A percentile compares a stretch with the other conserved stretches of the same genome.
phyloP scores from a whole-genome alignment of 1,139 yeast species.

The Hansenula anomala region DNA sequence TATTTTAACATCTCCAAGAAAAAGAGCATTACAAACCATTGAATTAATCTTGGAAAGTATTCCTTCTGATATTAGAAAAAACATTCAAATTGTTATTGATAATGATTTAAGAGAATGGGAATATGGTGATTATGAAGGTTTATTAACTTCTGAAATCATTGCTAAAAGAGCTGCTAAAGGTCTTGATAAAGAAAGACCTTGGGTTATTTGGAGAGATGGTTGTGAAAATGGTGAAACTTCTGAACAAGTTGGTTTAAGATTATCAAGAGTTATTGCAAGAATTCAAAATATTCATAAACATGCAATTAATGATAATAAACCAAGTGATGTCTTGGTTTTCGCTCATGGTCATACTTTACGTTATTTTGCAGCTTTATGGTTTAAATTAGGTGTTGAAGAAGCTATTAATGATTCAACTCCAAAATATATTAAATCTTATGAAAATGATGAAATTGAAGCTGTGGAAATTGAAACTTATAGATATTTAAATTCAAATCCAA shows the following conservation, averaged over 20 bases:
- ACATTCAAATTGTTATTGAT: constrained; percentile 47
- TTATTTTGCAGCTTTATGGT: constrained; percentile 88
- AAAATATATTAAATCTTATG: constrained; percentile 17
- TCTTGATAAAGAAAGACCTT: constrained; percentile 46
- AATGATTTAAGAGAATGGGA: constrained; percentile 89
- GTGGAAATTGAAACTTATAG: constrained; percentile 26
- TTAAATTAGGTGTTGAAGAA: constrained; percentile 31
- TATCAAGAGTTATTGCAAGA: constrained; percentile 63
- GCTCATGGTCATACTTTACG: constrained; percentile 94
- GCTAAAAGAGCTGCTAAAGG: constrained; percentile 58
- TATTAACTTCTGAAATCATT: constrained; percentile 61
- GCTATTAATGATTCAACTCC: constrained; percentile 15
- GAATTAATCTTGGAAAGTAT: constrained; percentile 49
- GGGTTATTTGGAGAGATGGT: constrained; percentile 91
- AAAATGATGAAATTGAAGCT: constrained; percentile 28
- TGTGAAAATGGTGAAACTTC: constrained; percentile 86
- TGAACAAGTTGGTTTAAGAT: constrained; percentile 57
- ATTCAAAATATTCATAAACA: constrained; percentile 58
- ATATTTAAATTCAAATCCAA: constrained; percentile 52
- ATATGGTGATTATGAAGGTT: constrained; percentile 93
- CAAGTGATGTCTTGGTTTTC: constrained; percentile 74
- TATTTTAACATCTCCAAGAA: constrained; percentile 75
- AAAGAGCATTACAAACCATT: constrained; percentile 71
- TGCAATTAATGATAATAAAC: constrained; percentile 47
- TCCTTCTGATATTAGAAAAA: constrained; percentile 39